These are phyloP conservation scores for Cercophora sp. DNA, from an alignment of 495 filamentous ascomycete genomes.

Conservation along the genomic window DNA sequence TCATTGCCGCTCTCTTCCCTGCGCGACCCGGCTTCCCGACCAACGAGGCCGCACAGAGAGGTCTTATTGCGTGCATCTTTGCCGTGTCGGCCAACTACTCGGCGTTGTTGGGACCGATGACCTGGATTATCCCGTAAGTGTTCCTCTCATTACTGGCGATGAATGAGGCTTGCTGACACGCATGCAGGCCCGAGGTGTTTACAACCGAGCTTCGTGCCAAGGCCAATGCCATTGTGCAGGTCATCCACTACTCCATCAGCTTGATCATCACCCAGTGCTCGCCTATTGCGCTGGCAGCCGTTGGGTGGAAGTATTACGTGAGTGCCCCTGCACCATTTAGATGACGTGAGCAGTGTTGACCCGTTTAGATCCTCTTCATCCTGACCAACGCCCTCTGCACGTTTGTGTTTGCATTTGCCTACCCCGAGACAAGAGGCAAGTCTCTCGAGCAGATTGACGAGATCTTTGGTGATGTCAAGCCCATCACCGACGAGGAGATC, in stretches of 20 bases:
- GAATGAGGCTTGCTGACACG: no score
- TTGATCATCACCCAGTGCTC: conserved; percentile 54
- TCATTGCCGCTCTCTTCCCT: conserved; percentile 47
- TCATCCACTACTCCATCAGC: conserved; percentile 53
- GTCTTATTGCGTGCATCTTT: conserved; percentile 54
- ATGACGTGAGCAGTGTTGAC: not conserved
- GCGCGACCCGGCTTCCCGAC: conserved; percentile 31
- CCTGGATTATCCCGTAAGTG: conserved; percentile 48
- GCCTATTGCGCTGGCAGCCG: conserved; percentile 46
- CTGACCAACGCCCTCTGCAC: conserved; percentile 47
- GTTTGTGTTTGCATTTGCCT: conserved; percentile 42
- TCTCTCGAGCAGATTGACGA: conserved; percentile 50
- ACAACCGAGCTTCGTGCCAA: conserved; percentile 52
- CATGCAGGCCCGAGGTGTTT: conserved; percentile 51
- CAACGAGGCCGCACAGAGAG: conserved; percentile 40
- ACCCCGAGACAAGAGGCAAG: conserved; percentile 49
- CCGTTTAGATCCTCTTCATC: conserved; percentile 45
- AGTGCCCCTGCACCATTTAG: not conserved
- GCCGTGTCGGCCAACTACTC: conserved; percentile 56
- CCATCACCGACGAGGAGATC: not conserved
- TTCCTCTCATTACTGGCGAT: no score
- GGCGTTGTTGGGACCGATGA: conserved; percentile 50
- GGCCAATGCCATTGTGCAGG: conserved; percentile 48
- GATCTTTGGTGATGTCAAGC: conserved; percentile 8
- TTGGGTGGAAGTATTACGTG: conserved; percentile 49